A percentile compares a stretch with the other conserved stretches of the same genome.
Conservation (phyloP, 2,329 filamentous ascomycete genomes). For the Cadophora malorum region DNA sequence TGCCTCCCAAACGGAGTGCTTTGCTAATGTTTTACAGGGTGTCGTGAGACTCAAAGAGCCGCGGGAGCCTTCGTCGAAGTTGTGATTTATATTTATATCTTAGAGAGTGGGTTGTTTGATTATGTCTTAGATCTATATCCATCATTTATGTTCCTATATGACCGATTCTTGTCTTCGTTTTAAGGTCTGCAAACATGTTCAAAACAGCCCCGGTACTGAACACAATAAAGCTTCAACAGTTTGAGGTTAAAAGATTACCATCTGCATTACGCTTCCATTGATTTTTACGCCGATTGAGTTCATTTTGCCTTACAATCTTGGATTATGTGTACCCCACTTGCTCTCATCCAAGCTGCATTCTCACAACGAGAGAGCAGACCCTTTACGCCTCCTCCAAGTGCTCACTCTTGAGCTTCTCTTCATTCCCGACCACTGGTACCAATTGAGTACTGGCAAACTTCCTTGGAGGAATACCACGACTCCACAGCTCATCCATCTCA, state of each 20-base stretch:
- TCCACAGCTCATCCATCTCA: slow-evolving; percentile 49
- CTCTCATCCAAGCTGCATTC: background rate
- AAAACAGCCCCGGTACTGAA: background rate
- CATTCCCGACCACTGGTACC: background rate
- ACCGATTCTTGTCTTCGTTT: background rate
- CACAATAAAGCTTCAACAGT: background rate
- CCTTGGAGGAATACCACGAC: slow-evolving; percentile 11
- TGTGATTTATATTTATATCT: slow-evolving; percentile 25
- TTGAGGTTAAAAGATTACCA: background rate
- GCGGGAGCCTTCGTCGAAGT: slow-evolving; percentile 28
- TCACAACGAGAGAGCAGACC: background rate
- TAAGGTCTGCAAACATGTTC: background rate
- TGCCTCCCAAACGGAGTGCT: background rate
- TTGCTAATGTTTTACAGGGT: slow-evolving; percentile 36
- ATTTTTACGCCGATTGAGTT: background rate
- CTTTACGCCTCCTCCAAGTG: slow-evolving; percentile 8
- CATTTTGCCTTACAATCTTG: background rate
- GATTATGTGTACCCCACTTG: background rate
- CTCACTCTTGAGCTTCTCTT: slow-evolving; percentile 3
- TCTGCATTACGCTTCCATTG: background rate
- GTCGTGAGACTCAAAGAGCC: slow-evolving; percentile 43
- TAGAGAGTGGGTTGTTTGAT: background rate
- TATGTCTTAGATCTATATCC: slow-evolving; percentile 2
- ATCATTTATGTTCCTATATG: background rate
- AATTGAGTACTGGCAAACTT: slow-evolving; percentile 7